These are phyloP conservation scores for barrel medic (Medicago truncatula) DNA, from an alignment of 306 rosid genomes.

Conservation along the genomic window DNA sequence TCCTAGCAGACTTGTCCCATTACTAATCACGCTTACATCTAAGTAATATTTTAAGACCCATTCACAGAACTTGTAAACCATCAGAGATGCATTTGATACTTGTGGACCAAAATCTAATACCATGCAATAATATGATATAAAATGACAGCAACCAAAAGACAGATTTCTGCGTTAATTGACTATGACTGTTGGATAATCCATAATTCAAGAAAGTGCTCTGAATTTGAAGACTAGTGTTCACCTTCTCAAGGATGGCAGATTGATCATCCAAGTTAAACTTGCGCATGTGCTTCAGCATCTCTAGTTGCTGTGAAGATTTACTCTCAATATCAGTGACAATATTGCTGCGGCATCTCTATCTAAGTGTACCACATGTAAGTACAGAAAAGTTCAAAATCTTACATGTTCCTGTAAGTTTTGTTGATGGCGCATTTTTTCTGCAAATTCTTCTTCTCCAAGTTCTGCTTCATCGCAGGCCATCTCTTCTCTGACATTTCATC, in stretches of 20 bases:
- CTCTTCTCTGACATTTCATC: slow-evolving; percentile 71
- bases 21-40: background rate
- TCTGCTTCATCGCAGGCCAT: slow-evolving; percentile 92
- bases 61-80: background rate
- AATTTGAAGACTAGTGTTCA: slow-evolving; percentile 31
- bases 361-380: slow-evolving; percentile 25
- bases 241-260: slow-evolving; percentile 83
- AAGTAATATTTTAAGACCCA: background rate
- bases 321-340: slow-evolving; percentile 13
- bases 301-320: slow-evolving; percentile 69
- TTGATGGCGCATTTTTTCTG: slow-evolving; percentile 61
- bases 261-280: slow-evolving; percentile 77
- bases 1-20: no score
- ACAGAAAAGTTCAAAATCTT: slow-evolving; percentile 11
- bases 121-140: background rate
- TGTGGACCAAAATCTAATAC: background rate
- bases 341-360: no score
- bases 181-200: background rate
- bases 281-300: slow-evolving; percentile 83
- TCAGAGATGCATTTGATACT: background rate
- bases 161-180: background rate
- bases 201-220: background rate
- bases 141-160: background rate
- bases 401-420: slow-evolving; percentile 69
- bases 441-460: slow-evolving; percentile 73